Percentiles rank a stretch among this genome's conserved stretches.
Conservation (phyloP, 1,139 yeast species). For the Williopsis jadinii region DNA sequence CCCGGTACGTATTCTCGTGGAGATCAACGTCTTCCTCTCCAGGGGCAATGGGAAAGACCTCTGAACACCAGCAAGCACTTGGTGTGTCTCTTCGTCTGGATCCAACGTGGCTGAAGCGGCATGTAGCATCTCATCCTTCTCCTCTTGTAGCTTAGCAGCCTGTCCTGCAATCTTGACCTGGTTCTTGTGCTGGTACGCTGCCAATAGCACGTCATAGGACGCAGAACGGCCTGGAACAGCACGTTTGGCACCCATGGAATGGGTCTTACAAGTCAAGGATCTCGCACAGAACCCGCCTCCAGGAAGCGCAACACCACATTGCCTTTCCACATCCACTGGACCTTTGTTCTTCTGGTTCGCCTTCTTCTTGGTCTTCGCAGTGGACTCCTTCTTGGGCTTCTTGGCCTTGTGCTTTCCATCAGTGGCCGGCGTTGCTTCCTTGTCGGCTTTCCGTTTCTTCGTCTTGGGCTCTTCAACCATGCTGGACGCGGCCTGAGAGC, state of each 20-base stretch:
- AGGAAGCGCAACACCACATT: constrained; percentile 93
- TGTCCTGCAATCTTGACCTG: constrained; percentile 86
- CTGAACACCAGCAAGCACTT: constrained; percentile 87
- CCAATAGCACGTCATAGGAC: constrained; percentile 81
- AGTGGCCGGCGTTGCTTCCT: constrained; percentile 14
- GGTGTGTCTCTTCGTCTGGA: constrained; percentile 92
- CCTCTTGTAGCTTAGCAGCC: constrained; percentile 58
- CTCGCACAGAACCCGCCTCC: constrained; percentile 93
- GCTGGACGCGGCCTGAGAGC: background rate
- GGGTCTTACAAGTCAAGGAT: constrained; percentile 93
- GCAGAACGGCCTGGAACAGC: constrained; percentile 92
- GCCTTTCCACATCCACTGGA: constrained; percentile 88
- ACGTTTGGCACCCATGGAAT: constrained; percentile 96
- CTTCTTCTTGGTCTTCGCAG: constrained; percentile 40
- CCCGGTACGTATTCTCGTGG: constrained; percentile 62
- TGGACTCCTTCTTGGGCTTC: constrained; percentile 17
- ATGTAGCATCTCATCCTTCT: constrained; percentile 36
- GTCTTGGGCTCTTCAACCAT: constrained; percentile 4
- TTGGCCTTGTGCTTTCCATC: constrained; percentile 24
- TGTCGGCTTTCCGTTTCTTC: constrained; percentile 15
- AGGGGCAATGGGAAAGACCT: constrained; percentile 76
- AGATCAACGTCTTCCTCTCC: constrained; percentile 67
- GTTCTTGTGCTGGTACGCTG: constrained; percentile 86
- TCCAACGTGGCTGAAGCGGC: constrained; percentile 34
- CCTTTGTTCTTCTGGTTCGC: constrained; percentile 60